phyloP scores from a whole-genome alignment of 169 alveolate genomes.

The Fabrea salina region DNA sequence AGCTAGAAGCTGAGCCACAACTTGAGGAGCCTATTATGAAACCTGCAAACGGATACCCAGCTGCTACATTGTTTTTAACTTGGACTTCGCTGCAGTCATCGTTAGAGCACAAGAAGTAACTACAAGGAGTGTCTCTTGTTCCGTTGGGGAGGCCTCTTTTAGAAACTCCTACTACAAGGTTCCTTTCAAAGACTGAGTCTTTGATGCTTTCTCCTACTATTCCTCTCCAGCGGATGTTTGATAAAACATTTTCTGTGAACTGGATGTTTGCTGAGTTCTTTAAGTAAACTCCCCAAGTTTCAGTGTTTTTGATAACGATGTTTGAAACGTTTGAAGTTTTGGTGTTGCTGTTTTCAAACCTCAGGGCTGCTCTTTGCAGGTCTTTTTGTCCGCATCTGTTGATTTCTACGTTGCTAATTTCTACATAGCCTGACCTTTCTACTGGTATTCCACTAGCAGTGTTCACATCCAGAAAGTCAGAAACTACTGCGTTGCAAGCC shows the following conservation, averaged over 20 bases:
- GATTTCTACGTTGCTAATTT: neutral
- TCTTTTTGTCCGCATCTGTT: neutral
- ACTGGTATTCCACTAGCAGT: neutral
- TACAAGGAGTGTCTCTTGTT: conserved; percentile 9
- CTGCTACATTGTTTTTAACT: neutral
- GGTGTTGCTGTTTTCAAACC: neutral
- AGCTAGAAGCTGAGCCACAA: neutral
- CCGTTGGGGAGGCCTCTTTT: neutral
- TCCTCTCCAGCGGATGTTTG: neutral
- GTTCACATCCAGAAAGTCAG: neutral
- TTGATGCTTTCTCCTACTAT: neutral
- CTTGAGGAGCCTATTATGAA: neutral
- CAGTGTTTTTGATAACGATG: neutral
- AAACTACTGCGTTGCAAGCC: neutral
- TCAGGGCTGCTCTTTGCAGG: neutral
- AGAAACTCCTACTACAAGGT: neutral
- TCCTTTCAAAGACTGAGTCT: neutral
- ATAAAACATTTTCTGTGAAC: neutral
- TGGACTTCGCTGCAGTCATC: too few species aligned
- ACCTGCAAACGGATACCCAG: neutral
- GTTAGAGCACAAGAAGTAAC: neutral
- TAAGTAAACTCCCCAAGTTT: neutral
- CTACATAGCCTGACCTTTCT: neutral
- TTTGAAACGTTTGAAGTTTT: neutral
- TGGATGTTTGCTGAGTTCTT: neutral